Conservation (phyloP, 2,329 filamentous ascomycete species). For the Akanthomyces lecanii region DNA sequence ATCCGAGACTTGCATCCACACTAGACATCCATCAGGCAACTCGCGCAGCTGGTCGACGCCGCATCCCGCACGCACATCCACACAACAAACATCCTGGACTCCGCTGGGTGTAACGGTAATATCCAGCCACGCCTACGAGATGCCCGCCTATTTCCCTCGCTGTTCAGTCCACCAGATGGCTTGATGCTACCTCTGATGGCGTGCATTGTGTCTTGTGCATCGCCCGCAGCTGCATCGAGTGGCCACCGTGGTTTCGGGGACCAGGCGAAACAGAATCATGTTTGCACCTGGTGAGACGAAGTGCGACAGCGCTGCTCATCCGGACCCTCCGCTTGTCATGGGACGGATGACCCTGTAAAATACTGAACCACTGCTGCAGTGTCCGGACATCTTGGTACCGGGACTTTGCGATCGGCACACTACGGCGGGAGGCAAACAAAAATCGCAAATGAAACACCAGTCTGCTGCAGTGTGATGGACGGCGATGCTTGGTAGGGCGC, state of each 20-base stretch:
- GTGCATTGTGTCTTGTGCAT: background rate
- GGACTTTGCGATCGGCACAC: background rate
- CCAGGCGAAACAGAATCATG: background rate
- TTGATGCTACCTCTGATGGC: background rate
- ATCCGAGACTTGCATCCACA: slow-evolving; percentile 5
- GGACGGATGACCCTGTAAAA: background rate
- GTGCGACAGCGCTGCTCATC: background rate
- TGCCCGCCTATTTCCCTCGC: too few relatives aligned
- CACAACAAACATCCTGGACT: background rate
- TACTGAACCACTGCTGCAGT: background rate
- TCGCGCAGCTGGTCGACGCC: background rate
- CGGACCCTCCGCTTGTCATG: background rate
- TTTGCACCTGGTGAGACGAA: background rate
- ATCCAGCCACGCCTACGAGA: background rate
- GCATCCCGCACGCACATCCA: slow-evolving; percentile 5
- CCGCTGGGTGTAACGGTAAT: background rate
- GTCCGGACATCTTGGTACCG: background rate
- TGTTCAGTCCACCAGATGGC: background rate
- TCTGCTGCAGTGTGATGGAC: background rate
- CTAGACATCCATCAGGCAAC: background rate
- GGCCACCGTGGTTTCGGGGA: background rate
- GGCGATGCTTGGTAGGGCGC: background rate
- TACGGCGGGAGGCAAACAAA: background rate
- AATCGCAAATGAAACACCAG: background rate
- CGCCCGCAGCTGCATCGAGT: background rate